Base-by-base conservation (phyloP, 1,139 yeast species). In the Kodamaea derodonti region DNA sequence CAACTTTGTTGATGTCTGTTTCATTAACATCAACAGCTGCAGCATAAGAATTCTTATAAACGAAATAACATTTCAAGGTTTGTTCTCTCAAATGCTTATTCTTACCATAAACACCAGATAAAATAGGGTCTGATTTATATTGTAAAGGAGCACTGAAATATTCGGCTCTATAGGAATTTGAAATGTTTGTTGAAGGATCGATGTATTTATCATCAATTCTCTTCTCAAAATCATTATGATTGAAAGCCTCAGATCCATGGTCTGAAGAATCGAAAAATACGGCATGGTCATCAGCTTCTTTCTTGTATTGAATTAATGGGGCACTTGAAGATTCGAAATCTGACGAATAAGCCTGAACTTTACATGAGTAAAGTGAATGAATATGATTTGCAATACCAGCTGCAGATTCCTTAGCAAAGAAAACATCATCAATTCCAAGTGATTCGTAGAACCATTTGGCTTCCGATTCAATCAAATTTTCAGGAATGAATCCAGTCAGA, bases 341-440 rank as follows among this genome's bases (percentile, higher is more conserved):
- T 13, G 57, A 51, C n/a, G 72, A 56, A 58, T 73, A 87, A 12
- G 97, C 95, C 48, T 92, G 94, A 38, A 92, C 78, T 59, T 92
- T 92, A 43, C 97, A 92, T 27, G 96, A 87, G 60, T 90, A 92
- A 40, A 92, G 71, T 12, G 96, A 84, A 53, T 85, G 87, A 45
- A 81, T 78, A 56, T 87, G 95, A 37, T 85, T 75, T 27, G 87
- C 92, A 50, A 92, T 84, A 39, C 80, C 88, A 39, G 75, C 78
- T 15, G 90, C 83, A 3, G 85, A 65, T 56, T 90, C 96, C 47
- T 85, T 78, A 35, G 95, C 92, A 56, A 92, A 90, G 62, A 86
- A 92, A 26, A 87, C 83, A 56, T 84, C 97, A 55, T 88, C 97
- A 43, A 92, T 87, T 27, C 97, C 97, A 47, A 92, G 72, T 34